These are phyloP conservation scores for Fusarium tuaranense DNA, from an alignment of 2,329 filamentous ascomycete species.

Conservation along the genomic window DNA sequence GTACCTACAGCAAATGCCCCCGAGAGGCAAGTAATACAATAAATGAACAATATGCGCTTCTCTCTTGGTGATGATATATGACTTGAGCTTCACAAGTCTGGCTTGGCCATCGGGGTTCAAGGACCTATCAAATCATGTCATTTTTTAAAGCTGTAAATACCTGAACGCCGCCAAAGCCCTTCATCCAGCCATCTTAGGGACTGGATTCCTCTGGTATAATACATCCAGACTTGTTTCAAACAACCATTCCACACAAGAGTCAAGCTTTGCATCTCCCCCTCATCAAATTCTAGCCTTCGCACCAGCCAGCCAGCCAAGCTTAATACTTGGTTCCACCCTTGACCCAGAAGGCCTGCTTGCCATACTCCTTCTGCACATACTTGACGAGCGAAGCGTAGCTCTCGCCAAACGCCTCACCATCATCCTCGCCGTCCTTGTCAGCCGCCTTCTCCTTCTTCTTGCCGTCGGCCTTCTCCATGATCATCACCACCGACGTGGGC, in stretches of 20 bases:
- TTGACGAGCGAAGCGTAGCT: slow-evolving; percentile 74
- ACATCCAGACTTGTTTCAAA: slow-evolving; percentile 50
- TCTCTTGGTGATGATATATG: not conserved
- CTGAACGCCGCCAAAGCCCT: slow-evolving; percentile 54
- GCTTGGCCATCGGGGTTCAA: not conserved
- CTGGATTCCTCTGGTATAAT: slow-evolving; percentile 51
- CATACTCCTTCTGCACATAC: slow-evolving; percentile 73
- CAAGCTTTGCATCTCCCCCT: slow-evolving; percentile 5
- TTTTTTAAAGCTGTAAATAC: slow-evolving; percentile 48
- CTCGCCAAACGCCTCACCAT: slow-evolving; percentile 71
- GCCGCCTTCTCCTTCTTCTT: slow-evolving; percentile 60
- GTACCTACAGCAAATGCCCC: slow-evolving; percentile 32
- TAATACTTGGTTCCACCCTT: slow-evolving; percentile 51
- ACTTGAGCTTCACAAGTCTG: too few relatives aligned
- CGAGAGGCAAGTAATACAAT: slow-evolving; percentile 34
- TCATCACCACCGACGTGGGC: slow-evolving; percentile 96
- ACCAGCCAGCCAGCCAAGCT: not conserved
- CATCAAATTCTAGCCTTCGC: not conserved
- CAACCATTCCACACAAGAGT: slow-evolving; percentile 19
- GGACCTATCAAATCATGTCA: slow-evolving; percentile 37
- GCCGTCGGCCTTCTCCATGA: slow-evolving; percentile 67
- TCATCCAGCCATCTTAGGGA: slow-evolving; percentile 45
- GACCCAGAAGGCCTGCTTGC: slow-evolving; percentile 66
- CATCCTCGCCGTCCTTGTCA: slow-evolving; percentile 58
- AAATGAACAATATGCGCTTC: slow-evolving; percentile 28